A percentile compares a stretch with the other conserved stretches of the same genome.
Conservation (phyloP, 2,329 filamentous ascomycete species). For the Berkeleyomyces basicola region DNA sequence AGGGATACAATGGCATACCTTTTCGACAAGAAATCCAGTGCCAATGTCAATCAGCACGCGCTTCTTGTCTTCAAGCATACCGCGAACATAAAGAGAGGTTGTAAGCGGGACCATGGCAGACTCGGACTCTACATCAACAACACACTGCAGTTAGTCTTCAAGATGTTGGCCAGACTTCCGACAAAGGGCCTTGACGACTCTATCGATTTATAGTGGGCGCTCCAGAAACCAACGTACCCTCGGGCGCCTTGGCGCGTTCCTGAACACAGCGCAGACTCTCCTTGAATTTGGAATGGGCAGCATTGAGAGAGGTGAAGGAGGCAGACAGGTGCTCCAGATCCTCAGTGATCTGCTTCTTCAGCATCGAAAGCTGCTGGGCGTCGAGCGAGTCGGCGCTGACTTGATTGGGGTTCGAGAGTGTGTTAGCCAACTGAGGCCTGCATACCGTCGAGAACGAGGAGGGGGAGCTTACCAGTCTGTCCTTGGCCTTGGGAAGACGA, state of each 20-base stretch:
- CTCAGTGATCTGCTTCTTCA: constrained; percentile 92
- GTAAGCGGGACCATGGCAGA: constrained; percentile 82
- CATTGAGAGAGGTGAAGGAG: constrained; percentile 79
- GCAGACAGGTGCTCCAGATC: constrained; percentile 87
- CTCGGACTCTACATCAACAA: constrained; percentile 23
- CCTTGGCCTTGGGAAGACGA: constrained; percentile 6
- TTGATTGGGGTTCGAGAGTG: neutral
- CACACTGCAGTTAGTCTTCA: neutral
- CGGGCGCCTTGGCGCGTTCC: constrained; percentile 20
- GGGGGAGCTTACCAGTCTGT: constrained; percentile 2
- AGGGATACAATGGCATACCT: constrained; percentile 33
- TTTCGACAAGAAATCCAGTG: constrained; percentile 89
- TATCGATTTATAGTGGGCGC: too few relatives aligned
- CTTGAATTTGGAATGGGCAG: constrained; percentile 78
- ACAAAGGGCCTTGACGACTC: too few relatives aligned
- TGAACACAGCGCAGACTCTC: constrained; percentile 73
- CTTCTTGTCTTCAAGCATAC: constrained; percentile 55
- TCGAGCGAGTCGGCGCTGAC: constrained; percentile 59
- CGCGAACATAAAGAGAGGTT: constrained; percentile 85
- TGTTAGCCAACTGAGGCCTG: neutral
- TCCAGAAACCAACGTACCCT: neutral
- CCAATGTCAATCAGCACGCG: constrained; percentile 82
- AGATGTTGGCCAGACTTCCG: too few relatives aligned
- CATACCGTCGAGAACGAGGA: neutral
- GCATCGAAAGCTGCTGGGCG: constrained; percentile 67